Base-by-base conservation (phyloP, 2,329 filamentous ascomycete species). In the Xylaria sp. region DNA sequence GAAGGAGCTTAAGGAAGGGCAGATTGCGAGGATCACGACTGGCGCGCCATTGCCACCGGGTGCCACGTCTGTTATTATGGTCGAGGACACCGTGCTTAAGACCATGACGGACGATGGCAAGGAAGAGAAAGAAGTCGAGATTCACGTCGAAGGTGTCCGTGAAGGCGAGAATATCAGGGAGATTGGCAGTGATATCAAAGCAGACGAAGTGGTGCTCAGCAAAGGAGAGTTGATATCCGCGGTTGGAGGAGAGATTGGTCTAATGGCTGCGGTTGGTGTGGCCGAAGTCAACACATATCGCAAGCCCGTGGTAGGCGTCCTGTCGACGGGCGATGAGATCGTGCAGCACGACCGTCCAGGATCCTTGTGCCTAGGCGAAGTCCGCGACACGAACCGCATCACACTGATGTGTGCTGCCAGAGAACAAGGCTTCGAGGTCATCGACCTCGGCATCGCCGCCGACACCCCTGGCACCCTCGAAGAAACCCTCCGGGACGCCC, bases 271-370 rank as follows among this genome's bases (percentile, higher is more conserved):
- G 0, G 92, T 95, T 0, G 95, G 95, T 5, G 88, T 89, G 1
- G 79, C 80, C 9, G 82, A 89, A 52, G 90, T 96, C 4, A 83
- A 83, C 14, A 84, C 94, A 6, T 97, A 90, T 78, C 86, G 84
- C 51, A 88, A 88, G 57, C 94, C 95, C 0, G 79, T 92, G 8
- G 83, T 99, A 7, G 95, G 94, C 4, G 88, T 99, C 1, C 78
- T 99, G 17, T 97, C 94, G 54, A 99, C 95, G 0, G 95, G 95
- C 21, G 94, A 99, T 73, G 95, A 99, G 76, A 92, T 99, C 52
- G 89, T 97, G 4, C 85, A 89, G 65, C 89, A 95, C 71, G 81
- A 89, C 61, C 80, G 84, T 25, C 81, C 86, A 0, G 86, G 84
- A 0, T 78, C 81, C 0, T 80, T 98, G 8, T 83, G 83, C 3